Evolutionary conservation across 352 stramenopile species (phyloP).

Genomic region (Phytopythium montanum): DNA sequence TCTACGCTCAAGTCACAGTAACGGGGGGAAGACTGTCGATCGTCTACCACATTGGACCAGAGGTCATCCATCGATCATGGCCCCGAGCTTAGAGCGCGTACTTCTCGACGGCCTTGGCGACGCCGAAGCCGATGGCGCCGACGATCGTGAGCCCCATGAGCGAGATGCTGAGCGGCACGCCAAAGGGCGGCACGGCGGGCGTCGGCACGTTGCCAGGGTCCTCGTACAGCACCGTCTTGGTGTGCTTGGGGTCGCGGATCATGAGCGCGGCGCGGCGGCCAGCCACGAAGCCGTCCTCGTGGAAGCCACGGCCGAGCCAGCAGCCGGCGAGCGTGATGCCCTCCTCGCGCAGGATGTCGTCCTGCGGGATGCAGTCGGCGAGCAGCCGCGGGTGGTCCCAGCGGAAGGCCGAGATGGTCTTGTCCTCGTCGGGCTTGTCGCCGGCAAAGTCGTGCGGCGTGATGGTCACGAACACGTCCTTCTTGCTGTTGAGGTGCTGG

Average conservation of each 20-base stretch:
- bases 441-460: slow-evolving; percentile 71
- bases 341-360: slow-evolving; percentile 84
- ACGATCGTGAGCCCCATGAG: slow-evolving; percentile 45
- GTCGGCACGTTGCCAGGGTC: slow-evolving; percentile 79
- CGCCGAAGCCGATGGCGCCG: slow-evolving; percentile 58
- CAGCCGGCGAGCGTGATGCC: slow-evolving; percentile 77
- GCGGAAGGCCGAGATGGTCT: slow-evolving; percentile 71
- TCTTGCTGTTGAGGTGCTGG: slow-evolving; percentile 81
- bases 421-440: slow-evolving; percentile 40
- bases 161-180: slow-evolving; percentile 66
- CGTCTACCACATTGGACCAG: no score
- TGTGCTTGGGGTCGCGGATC: slow-evolving; percentile 72
- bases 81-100: slow-evolving; percentile 8
- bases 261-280: slow-evolving; percentile 75
- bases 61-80: background rate
- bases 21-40: no score
- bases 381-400: slow-evolving; percentile 85
- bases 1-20: slow-evolving; percentile 8
- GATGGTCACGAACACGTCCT: slow-evolving; percentile 87
- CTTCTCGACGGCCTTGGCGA: slow-evolving; percentile 56
- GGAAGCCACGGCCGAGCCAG: slow-evolving; percentile 83
- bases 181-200: slow-evolving; percentile 67
- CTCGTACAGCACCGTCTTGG: slow-evolving; percentile 69
- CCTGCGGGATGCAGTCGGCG: slow-evolving; percentile 79
- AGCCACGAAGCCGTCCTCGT: slow-evolving; percentile 86